Conservation (phyloP, 805 yeast species). For the Sporopachydermia lactativora region DNA sequence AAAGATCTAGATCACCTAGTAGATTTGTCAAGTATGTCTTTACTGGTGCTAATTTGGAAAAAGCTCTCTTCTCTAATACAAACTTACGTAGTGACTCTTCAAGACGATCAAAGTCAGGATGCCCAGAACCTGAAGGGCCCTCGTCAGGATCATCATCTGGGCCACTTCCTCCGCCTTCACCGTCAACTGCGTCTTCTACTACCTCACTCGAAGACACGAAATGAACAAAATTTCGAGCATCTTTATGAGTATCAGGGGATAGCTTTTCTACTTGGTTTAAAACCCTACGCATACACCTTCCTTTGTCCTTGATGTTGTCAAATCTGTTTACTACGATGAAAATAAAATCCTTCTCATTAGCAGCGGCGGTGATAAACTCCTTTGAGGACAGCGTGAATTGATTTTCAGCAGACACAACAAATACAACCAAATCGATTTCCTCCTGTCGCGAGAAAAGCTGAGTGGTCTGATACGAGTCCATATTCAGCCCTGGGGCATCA, state of each 20-base stretch:
- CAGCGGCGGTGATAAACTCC: slow-evolving; percentile 85
- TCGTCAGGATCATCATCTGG: slow-evolving; percentile 18
- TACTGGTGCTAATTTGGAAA: slow-evolving; percentile 86
- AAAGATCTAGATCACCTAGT: slow-evolving; percentile 43
- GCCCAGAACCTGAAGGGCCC: slow-evolving; percentile 11
- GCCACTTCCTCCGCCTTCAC: slow-evolving; percentile 19
- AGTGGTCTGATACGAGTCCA: slow-evolving; percentile 88
- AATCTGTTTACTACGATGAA: slow-evolving; percentile 91
- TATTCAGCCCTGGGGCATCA: slow-evolving; percentile 94
- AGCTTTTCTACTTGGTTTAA: slow-evolving; percentile 73
- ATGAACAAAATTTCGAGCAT: slow-evolving; percentile 83
- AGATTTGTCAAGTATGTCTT: slow-evolving; percentile 70
- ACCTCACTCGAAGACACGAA: slow-evolving; percentile 61
- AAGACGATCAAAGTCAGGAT: slow-evolving; percentile 66
- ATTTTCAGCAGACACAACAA: slow-evolving; percentile 92
- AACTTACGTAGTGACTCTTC: slow-evolving; percentile 80
- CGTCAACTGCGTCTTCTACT: slow-evolving; percentile 24
- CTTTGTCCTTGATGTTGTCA: slow-evolving; percentile 72
- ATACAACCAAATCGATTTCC: slow-evolving; percentile 90
- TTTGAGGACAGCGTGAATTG: slow-evolving; percentile 90
- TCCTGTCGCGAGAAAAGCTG: slow-evolving; percentile 94
- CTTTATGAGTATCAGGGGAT: slow-evolving; percentile 85
- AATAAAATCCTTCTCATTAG: slow-evolving; percentile 80
- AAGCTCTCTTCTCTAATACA: slow-evolving; percentile 75
- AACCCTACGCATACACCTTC: slow-evolving; percentile 62